Evolutionary conservation across 768 basidiomycete genomes (phyloP).

Genomic region (Arthromyces matolae): DNA sequence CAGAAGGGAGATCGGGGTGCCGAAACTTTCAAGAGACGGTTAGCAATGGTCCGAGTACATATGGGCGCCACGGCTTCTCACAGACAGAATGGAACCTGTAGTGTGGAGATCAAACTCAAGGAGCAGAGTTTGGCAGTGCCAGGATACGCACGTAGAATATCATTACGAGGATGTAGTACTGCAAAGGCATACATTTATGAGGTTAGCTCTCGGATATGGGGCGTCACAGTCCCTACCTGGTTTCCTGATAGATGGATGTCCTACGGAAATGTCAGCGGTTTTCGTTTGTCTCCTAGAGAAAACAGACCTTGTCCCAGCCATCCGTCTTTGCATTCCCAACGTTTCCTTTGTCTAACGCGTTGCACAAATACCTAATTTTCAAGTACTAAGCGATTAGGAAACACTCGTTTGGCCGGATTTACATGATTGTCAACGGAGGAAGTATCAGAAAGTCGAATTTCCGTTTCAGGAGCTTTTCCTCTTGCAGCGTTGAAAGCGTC

Average conservation of each 20-base stretch:
- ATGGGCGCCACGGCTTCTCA: no score
- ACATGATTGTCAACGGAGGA: slow-evolving; percentile 44
- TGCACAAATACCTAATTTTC: slow-evolving; percentile 40
- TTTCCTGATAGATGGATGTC: slow-evolving; percentile 42
- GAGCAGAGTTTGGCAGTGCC: neutral
- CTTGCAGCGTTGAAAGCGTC: slow-evolving; percentile 15
- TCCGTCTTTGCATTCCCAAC: slow-evolving; percentile 52
- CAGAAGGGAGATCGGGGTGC: slow-evolving; percentile 47
- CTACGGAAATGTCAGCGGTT: no score
- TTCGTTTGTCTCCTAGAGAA: no score
- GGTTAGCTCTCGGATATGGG: no score
- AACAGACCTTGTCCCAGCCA: slow-evolving; percentile 42
- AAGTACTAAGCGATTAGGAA: neutral
- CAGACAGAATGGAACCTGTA: slow-evolving; percentile 44
- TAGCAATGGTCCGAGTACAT: neutral
- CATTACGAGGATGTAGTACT: slow-evolving; percentile 50
- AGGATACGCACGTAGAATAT: slow-evolving; percentile 35
- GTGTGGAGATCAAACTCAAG: neutral
- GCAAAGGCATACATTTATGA: neutral
- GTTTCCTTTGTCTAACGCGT: slow-evolving; percentile 48
- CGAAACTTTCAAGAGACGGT: slow-evolving; percentile 29
- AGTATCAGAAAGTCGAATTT: slow-evolving; percentile 41
- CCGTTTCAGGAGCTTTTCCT: slow-evolving; percentile 27
- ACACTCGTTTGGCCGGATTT: no score
- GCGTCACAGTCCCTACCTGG: slow-evolving; percentile 26